phyloP scores from a whole-genome alignment of 306 rosid species.

The Oemleria cerasiformis region DNA sequence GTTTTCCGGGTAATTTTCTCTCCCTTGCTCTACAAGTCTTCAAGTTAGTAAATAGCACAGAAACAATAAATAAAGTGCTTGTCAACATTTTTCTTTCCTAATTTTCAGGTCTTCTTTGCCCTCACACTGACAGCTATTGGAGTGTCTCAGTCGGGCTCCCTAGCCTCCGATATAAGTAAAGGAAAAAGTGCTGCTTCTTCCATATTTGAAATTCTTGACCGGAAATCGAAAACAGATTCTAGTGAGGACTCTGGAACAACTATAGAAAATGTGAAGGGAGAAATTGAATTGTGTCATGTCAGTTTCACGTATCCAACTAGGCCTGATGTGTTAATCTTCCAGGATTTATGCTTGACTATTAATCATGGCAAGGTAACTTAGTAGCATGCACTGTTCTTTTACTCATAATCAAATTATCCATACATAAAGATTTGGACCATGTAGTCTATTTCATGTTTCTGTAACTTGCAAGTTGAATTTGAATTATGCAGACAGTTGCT shows the following conservation, averaged over 20 bases:
- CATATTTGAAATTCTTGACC: conserved; percentile 38
- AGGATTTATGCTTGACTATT: conserved; percentile 39
- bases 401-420: not conserved
- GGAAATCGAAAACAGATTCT: conserved; percentile 36
- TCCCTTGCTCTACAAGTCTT: not conserved
- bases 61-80: no score
- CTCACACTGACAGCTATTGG: conserved; percentile 37
- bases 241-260: conserved; percentile 36
- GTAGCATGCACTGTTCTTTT: not conserved
- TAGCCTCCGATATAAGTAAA: conserved; percentile 42
- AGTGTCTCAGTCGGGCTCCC: conserved; percentile 36
- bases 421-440: not conserved
- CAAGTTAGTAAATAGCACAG: not conserved
- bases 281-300: conserved; percentile 37
- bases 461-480: not conserved
- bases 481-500: conserved; percentile 48
- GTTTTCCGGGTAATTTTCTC: conserved; percentile 45
- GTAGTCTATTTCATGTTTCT: not conserved
- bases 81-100: not conserved
- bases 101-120: conserved; percentile 48
- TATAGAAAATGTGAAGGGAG: conserved; percentile 35
- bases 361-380: conserved; percentile 41
- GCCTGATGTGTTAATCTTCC: conserved; percentile 38
- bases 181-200: conserved; percentile 40
- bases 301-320: conserved; percentile 42